Conservation (phyloP, 805 yeast genomes). For the Candida ponderosae region DNA sequence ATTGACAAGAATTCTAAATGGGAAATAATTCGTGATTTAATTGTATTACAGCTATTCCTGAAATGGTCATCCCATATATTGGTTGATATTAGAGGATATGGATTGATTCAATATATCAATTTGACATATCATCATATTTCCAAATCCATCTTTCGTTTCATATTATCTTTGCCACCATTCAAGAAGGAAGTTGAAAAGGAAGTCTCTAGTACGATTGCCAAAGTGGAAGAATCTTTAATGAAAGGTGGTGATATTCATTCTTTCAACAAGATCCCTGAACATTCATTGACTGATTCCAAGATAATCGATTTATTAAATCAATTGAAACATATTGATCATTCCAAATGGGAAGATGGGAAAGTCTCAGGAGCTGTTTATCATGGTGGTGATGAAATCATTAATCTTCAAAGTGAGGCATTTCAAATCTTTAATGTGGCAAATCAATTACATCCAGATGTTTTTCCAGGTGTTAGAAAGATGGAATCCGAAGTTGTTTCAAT, state of each 20-base stretch:
- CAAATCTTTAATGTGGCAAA: conserved; percentile 78
- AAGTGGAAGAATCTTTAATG: conserved; percentile 49
- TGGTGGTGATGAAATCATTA: conserved; percentile 75
- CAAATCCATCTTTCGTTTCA: conserved; percentile 20
- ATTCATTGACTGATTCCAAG: conserved; percentile 43
- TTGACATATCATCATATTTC: conserved; percentile 11
- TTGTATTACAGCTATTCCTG: conserved; percentile 9
- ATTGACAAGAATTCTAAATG: too few relatives aligned
- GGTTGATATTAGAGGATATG: conserved; percentile 28
- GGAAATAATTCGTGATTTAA: too few relatives aligned
- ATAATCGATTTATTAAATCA: conserved; percentile 46
- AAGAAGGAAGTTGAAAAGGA: conserved; percentile 53
- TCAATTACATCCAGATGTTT: conserved; percentile 94
- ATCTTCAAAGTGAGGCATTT: conserved; percentile 72
- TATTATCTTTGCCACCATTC: conserved; percentile 44
- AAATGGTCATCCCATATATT: conserved; percentile 5
- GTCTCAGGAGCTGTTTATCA: conserved; percentile 96
- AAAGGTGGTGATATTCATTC: conserved; percentile 39
- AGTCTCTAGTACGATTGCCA: conserved; percentile 35
- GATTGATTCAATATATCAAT: conserved; percentile 25
- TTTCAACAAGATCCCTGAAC: conserved; percentile 45
- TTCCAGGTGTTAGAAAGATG: conserved; percentile 95
- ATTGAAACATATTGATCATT: conserved; percentile 45
- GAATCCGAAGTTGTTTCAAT: conserved; percentile 91
- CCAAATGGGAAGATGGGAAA: conserved; percentile 79